Conservation (phyloP, 2,329 filamentous ascomycete species). For the Cordyceps cicadae region DNA sequence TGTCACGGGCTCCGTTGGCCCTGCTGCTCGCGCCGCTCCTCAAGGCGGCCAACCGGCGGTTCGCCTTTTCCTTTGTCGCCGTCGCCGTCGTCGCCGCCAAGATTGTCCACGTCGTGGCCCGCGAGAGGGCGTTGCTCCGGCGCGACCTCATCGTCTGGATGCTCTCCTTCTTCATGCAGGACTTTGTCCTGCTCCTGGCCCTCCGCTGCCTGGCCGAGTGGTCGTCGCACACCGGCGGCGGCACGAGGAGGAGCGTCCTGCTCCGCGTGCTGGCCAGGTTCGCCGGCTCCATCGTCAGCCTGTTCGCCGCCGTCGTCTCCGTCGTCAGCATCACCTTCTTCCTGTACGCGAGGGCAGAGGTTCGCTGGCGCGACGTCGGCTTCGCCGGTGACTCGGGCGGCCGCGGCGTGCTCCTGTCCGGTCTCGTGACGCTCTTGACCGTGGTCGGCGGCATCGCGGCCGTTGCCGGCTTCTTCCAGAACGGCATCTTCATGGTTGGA, state of each 20-base stretch:
- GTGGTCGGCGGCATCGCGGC: slow-evolving; percentile 12
- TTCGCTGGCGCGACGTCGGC: slow-evolving; percentile 23
- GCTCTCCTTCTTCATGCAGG: slow-evolving; percentile 9
- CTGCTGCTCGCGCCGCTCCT: background rate
- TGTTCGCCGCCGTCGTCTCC: background rate
- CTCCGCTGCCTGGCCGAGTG: slow-evolving; percentile 2
- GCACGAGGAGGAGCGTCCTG: background rate
- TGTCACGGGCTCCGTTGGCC: slow-evolving; percentile 1
- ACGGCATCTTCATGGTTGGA: slow-evolving; percentile 15
- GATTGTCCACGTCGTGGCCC: slow-evolving; percentile 6
- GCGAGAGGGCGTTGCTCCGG: slow-evolving; percentile 2
- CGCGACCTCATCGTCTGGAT: slow-evolving; percentile 10
- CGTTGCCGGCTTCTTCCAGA: slow-evolving; percentile 17
- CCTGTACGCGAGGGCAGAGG: slow-evolving; percentile 21
- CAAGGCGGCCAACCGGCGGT: slow-evolving; percentile 2
- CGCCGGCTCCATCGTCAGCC: background rate
- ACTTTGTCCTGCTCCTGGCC: slow-evolving; percentile 7
- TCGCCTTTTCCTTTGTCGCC: slow-evolving; percentile 10
- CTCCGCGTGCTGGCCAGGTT: background rate
- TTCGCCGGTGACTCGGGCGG: slow-evolving; percentile 20
- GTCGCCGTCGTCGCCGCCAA: slow-evolving; percentile 10
- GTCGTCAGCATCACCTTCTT: slow-evolving; percentile 25
- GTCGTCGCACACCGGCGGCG: background rate
- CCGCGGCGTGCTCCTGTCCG: slow-evolving; percentile 20
- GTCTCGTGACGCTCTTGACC: slow-evolving; percentile 17